These are phyloP conservation scores for Irpex sp. DNA, from an alignment of 1,284 basidiomycete genomes.

Conservation along the genomic window DNA sequence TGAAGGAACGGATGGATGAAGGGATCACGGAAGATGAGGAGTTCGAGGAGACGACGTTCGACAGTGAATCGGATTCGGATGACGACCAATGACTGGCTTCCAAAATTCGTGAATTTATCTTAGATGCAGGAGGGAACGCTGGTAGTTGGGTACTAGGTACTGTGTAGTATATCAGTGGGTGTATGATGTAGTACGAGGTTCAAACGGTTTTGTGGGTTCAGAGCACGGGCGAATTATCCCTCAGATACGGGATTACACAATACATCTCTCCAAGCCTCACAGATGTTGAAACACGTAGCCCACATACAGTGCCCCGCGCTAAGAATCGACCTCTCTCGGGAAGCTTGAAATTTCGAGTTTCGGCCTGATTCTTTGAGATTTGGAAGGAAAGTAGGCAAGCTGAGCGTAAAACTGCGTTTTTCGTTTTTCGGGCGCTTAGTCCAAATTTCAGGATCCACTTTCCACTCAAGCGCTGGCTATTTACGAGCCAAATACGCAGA, in stretches of 20 bases:
- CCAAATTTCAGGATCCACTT: background rate
- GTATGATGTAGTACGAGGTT: background rate
- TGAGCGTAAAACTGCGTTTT: background rate
- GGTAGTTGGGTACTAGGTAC: background rate
- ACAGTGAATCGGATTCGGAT: constrained; percentile 20
- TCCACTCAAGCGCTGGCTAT: background rate
- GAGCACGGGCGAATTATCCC: too few relatives aligned
- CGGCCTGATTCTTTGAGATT: background rate
- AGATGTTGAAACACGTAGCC: too few relatives aligned
- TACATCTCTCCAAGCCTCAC: too few relatives aligned
- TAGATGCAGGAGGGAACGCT: background rate
- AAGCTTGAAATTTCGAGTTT: background rate
- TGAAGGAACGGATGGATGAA: constrained; percentile 77
- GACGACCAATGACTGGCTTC: constrained; percentile 5
- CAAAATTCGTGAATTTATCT: background rate
- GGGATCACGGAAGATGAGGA: constrained; percentile 42
- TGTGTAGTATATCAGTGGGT: background rate
- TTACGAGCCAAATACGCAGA: background rate
- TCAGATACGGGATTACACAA: too few relatives aligned
- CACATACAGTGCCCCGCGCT: background rate
- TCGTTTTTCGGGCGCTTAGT: background rate
- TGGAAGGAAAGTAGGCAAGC: background rate
- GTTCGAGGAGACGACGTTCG: constrained; percentile 21
- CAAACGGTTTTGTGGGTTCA: too few relatives aligned
- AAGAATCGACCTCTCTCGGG: background rate